Evolutionary conservation across 495 filamentous ascomycete genomes (phyloP), one percentile per base, ranked within the genome.

Genomic region (Penicillium lagena): DNA sequence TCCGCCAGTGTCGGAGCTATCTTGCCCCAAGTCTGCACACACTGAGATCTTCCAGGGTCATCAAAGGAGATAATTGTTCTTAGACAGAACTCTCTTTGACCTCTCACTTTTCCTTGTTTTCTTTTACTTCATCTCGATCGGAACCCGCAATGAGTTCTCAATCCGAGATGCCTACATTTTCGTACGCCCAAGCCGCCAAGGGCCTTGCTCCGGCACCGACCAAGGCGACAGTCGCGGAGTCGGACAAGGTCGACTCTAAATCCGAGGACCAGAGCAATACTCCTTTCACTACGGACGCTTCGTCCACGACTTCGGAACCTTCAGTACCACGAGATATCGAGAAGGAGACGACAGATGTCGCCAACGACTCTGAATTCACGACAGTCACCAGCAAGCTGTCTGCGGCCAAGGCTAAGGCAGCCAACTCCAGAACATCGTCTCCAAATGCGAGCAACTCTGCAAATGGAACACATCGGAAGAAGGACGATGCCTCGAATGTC

Each of bases 111-210:
- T 44, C n/a, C n/a, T n/a, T n/a, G 32, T 49, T 43, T 52, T 55
- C 38, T 48, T 29, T 35, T 29, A 47, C 39, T n/a, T 22, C 30
- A 30, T 35, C 29, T 46, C 36, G 37, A 56, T 37, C 33, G 14
- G 37, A 42, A 53, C 29, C 42, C 46, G 49, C 43, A 14, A 47
- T 50, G 43, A 57, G 55, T 43, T 46, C 43, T 12, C 34, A 13
- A 37, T 37, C 10, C 50, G 28, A 52, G 31, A 53, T 53, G 50
- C 48, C 68, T 53, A 61, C 63, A 43, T 94, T 96, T 66, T 96
- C 93, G 35, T 98, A 98, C 68, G 91, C 91, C 45, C 89, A 95
- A 73, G 91, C 91, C 58, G 93, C 91, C 27, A 90, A 88, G 66
- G 86, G 88, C 53, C 73, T 79, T 46, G 66, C 79, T 45, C 56